Evolutionary conservation across 179 eudicot genomes (phyloP).

Genomic region (Gypsophila paniculata): DNA sequence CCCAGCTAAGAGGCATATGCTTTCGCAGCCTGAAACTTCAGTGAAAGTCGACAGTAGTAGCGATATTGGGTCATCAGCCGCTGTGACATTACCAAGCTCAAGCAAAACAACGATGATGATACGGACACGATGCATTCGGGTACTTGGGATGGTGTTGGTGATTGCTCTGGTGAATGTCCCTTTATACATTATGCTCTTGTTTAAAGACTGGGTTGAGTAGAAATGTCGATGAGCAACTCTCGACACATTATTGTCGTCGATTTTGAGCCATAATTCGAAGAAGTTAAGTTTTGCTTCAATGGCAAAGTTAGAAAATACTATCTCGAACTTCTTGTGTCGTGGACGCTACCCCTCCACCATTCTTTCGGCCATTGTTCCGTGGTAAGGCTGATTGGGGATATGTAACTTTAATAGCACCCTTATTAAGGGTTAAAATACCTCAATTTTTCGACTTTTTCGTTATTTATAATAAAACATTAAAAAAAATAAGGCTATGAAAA

Average conservation of each 20-base stretch:
- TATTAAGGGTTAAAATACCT: too few species aligned
- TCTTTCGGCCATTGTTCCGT: not conserved
- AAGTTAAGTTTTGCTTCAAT: too few species aligned
- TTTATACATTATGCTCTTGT: conserved; percentile 71
- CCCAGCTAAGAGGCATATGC: conserved; percentile 47
- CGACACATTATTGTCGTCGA: not conserved
- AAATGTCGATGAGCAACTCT: conserved; percentile 14
- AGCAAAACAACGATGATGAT: conserved; percentile 42
- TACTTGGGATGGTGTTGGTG: conserved; percentile 37
- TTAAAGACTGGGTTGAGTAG: conserved; percentile 81
- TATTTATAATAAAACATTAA: too few species aligned
- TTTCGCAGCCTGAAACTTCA: conserved; percentile 40
- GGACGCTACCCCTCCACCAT: not conserved
- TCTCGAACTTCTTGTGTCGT: too few species aligned
- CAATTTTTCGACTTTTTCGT: too few species aligned
- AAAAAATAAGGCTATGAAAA: too few species aligned
- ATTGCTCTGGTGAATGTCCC: conserved; percentile 78
- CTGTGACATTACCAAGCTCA: conserved; percentile 28
- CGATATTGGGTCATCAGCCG: conserved; percentile 27
- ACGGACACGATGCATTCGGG: conserved; percentile 48
- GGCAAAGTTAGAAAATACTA: not conserved
- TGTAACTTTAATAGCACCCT: too few species aligned
- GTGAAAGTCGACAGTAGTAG: conserved; percentile 40
- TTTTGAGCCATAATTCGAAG: too few species aligned
- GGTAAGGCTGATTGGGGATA: too few species aligned